Evolutionary conservation across 1,284 basidiomycete species (phyloP), one percentile per base, ranked within the genome.

Genomic region (Entoloma clypeatum): DNA sequence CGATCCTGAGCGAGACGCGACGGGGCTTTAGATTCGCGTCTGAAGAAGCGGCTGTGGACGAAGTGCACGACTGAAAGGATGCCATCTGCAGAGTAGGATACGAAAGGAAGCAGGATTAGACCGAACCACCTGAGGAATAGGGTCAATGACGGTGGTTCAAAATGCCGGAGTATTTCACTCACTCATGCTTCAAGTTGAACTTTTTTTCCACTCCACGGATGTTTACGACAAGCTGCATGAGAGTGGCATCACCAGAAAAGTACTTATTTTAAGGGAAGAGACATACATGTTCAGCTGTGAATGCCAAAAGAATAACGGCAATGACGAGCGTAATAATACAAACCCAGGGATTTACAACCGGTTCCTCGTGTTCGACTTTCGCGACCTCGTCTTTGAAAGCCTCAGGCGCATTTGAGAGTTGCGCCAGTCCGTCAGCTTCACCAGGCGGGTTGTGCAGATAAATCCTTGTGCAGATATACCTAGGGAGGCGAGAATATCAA

Each of bases 31-130:
- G 68, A 55, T 43, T 64, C 47, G 39, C 60, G 56, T 22, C 55
- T 59, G 27, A 65, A 34, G 8, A 5, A 22, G 35, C 59, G 44
- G 41, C 60, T 62, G 2, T 62, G 65, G 21, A 71, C 16, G 57
- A 78, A 79, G 58, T 68, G 76, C 7, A 69, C 61, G 26, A 74
- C 56, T 0, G 78, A 72, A 25, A 84, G 65, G 11, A 68, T 59
- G 24, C 77, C 82, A 51, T 86, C 81, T 1, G 78, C 81, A 3
- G 78, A 74, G 59, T 80, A 86, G 2, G 82, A 84, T n/a, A 83
- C 71, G 36, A 85, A 59, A 0, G 83, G 82, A 1, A 86, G 68
- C 8, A 86, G 65, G 38, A 86, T 68, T 33, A 86, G 63, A 10
- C 83, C 83, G 52, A 86, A 83, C 76, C 78, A 84, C 52, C 77